Conservation (phyloP, 139 green algal species). For the Volvox africanus region DNA sequence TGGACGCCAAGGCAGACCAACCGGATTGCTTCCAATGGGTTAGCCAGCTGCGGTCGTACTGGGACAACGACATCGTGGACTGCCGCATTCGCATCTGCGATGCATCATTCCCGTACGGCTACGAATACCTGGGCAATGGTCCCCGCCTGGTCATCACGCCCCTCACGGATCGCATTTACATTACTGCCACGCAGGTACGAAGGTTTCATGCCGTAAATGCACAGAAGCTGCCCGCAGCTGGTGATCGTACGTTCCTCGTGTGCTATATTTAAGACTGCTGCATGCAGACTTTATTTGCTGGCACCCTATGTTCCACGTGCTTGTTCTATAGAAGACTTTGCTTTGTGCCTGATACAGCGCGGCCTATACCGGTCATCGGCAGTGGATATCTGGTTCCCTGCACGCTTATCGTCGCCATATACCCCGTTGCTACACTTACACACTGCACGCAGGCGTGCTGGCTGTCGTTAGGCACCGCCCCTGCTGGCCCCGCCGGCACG, state of each 20-base stretch:
- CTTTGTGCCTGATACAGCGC: not conserved
- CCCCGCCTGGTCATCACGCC: constrained; percentile 86
- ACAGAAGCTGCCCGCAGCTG: no score
- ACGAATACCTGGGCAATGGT: constrained; percentile 91
- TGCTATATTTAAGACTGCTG: no score
- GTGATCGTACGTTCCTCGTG: no score
- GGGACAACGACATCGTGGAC: constrained; percentile 76
- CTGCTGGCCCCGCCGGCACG: constrained; percentile 80
- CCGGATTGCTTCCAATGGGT: constrained; percentile 85
- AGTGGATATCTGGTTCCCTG: no score
- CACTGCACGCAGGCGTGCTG: constrained; percentile 77
- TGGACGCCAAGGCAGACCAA: constrained; percentile 62
- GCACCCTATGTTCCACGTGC: no score
- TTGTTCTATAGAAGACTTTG: not conserved
- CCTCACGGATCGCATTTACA: constrained; percentile 89
- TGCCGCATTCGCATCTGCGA: constrained; percentile 85
- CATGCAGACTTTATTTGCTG: no score
- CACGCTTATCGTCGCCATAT: no score
- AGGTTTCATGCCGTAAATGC: not conserved
- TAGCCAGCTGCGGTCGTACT: constrained; percentile 86
- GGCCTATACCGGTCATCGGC: no score
- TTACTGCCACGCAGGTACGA: constrained; percentile 76
- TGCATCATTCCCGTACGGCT: constrained; percentile 85
- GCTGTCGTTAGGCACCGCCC: constrained; percentile 84
- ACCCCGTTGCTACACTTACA: no score